These are phyloP conservation scores for Posidonia australis DNA, from an alignment of 106 monocot species.

Conservation along the genomic window DNA sequence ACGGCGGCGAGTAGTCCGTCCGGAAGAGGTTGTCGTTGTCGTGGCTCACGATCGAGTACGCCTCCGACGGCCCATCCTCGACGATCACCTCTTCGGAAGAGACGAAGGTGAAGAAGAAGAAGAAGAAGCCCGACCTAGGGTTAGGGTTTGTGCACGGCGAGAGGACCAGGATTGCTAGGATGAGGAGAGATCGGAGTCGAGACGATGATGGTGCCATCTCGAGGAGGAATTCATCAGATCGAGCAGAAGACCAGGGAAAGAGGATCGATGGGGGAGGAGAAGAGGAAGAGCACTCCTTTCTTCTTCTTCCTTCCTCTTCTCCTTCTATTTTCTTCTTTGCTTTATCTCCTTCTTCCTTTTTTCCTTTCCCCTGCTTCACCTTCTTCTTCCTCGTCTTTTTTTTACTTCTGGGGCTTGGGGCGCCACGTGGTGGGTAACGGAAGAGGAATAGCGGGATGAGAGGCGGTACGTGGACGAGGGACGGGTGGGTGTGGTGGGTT, in stretches of 20 bases:
- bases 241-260: background rate
- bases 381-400: background rate
- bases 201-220: background rate
- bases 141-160: background rate
- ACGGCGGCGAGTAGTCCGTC: constrained; percentile 64
- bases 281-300: background rate
- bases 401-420: background rate
- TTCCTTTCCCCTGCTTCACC: background rate
- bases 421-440: no score
- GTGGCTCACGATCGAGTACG: constrained; percentile 18
- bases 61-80: background rate
- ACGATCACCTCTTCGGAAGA: no score
- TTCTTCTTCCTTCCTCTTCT: background rate
- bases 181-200: constrained; percentile 2
- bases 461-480: no score
- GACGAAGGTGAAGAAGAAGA: background rate
- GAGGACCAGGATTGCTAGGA: constrained; percentile 4
- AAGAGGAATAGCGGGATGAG: no score
- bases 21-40: constrained; percentile 2
- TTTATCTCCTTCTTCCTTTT: background rate
- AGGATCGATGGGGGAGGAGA: background rate
- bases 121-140: background rate
- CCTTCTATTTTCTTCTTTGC: background rate
- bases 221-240: constrained; percentile 10
- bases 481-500: no score